These are phyloP conservation scores for Zoysia matrella DNA, from an alignment of 202 grass and related monocot species.

Conservation along the genomic window DNA sequence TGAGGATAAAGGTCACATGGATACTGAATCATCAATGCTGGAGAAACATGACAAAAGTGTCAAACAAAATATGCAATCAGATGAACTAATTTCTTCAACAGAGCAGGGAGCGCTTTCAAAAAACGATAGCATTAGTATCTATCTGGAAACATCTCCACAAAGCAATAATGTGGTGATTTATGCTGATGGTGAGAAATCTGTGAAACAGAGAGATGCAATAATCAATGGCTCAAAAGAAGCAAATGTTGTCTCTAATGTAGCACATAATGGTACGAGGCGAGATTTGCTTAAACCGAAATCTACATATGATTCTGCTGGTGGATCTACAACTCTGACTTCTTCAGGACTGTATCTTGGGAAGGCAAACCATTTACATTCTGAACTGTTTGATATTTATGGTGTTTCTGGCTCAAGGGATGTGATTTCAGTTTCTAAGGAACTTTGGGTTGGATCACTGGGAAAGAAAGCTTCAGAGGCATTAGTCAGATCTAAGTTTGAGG, in stretches of 20 bases:
- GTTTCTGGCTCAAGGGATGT: slow-evolving; percentile 63
- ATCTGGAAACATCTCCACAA: slow-evolving; percentile 27
- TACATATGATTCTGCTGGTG: slow-evolving; percentile 40
- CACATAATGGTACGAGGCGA: slow-evolving; percentile 27
- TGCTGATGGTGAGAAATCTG: slow-evolving; percentile 38
- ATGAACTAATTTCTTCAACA: slow-evolving; percentile 22
- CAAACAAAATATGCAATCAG: slow-evolving; percentile 29
- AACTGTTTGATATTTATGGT: slow-evolving; percentile 70
- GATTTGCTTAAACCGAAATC: slow-evolving; percentile 32
- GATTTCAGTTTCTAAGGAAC: slow-evolving; percentile 84
- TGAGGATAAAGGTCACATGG: slow-evolving; percentile 54
- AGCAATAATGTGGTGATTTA: slow-evolving; percentile 41
- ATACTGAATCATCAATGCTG: slow-evolving; percentile 35
- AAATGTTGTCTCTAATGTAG: slow-evolving; percentile 24
- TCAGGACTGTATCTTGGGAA: slow-evolving; percentile 35
- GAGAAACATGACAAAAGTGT: slow-evolving; percentile 47
- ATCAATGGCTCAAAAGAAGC: slow-evolving; percentile 29
- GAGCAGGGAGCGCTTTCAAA: slow-evolving; percentile 29
- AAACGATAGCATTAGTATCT: slow-evolving; percentile 25
- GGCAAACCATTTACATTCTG: slow-evolving; percentile 39
- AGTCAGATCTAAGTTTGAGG: slow-evolving; percentile 80
- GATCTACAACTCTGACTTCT: slow-evolving; percentile 35
- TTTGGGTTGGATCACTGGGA: slow-evolving; percentile 75
- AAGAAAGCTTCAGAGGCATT: slow-evolving; percentile 59
- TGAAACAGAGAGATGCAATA: slow-evolving; percentile 45